Evolutionary conservation across 2,329 filamentous ascomycete genomes (phyloP).

Genomic region (Trichophyton verrucosum): DNA sequence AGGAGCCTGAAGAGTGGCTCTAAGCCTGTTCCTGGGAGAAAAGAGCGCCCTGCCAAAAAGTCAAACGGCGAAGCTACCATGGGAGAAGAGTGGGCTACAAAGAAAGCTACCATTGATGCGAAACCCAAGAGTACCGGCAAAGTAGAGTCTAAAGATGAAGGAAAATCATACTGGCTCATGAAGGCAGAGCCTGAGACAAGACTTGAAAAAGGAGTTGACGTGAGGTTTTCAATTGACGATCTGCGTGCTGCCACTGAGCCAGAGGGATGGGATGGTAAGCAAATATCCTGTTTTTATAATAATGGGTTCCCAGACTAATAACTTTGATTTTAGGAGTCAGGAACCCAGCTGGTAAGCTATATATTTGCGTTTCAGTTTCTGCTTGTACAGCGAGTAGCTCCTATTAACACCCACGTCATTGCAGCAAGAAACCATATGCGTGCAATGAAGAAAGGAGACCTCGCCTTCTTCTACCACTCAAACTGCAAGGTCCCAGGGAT

Average conservation of each 20-base stretch:
- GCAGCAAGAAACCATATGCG: constrained; percentile 76
- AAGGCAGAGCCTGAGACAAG: constrained; percentile 83
- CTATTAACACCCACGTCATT: background rate
- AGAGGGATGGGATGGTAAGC: constrained; percentile 81
- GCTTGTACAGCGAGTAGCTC: background rate
- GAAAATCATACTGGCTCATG: constrained; percentile 59
- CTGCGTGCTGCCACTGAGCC: constrained; percentile 58
- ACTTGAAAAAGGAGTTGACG: constrained; percentile 73
- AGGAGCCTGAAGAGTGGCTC: background rate
- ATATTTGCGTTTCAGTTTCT: background rate
- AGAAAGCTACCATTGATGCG: background rate
- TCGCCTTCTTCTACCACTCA: constrained; percentile 95
- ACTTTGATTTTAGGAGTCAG: constrained; percentile 7
- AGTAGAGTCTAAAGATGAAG: constrained; percentile 1
- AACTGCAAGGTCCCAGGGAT: constrained; percentile 85
- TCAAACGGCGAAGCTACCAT: background rate
- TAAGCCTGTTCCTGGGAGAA: background rate
- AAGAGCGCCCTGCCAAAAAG: constrained; percentile 2
- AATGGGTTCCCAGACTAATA: background rate
- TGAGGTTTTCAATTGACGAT: constrained; percentile 91
- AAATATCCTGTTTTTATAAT: background rate
- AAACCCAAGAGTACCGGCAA: background rate
- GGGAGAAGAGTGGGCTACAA: background rate
- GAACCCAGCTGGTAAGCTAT: constrained; percentile 10
- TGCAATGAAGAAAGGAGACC: constrained; percentile 79